Base-by-base conservation (phyloP, 352 stramenopile species). In the Pythium brachiatum region DNA sequence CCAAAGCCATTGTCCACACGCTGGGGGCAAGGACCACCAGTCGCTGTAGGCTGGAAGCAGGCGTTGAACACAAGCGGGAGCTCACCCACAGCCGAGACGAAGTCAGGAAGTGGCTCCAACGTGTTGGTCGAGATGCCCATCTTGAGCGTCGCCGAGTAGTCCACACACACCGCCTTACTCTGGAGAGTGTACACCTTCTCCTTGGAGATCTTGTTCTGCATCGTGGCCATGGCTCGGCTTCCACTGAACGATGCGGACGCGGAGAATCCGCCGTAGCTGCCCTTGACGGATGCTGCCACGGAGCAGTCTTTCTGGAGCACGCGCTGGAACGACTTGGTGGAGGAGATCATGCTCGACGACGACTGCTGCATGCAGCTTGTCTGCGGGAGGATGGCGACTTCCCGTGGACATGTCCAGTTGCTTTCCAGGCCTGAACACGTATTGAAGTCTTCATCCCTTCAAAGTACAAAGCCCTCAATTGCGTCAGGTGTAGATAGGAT, bases 361-460 rank as follows among this genome's bases (percentile, higher is more conserved):
- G 68, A 75, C 36, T 75, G 64, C 52, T 72, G 68, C 20, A 67
- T 61, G 47, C 68, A 75, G 46, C 64, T 75, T 36, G 56, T 50
- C 38, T 63, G 51, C 8, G 68, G 64, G 21, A 75, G 46, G n/a
- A 75, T 64, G 5, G 64, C 55, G 9, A 60, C 54, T 41, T 75
- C 59, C 0, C 57, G 60, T 8, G 68, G 64, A 38, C 68, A 72
- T 2, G 64, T 61, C 67, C 62, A 70, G 58, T 70, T 68, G 23
- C 34, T 53, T 16, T 46, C 52, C 18, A 72, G 47, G 1, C 68
- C 68, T 2, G 63, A 69, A 21, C 68, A 75, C 27, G 59, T 75
- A 31, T 72, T 58, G 20, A 32, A 25, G 5, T 52, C 9, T 2
- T 53, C 31, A 25, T 62, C 29, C 62, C 66, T 73, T 11, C 32